Evolutionary conservation across 306 rosid genomes (phyloP).

Genomic region (Ceratonia siliqua): DNA sequence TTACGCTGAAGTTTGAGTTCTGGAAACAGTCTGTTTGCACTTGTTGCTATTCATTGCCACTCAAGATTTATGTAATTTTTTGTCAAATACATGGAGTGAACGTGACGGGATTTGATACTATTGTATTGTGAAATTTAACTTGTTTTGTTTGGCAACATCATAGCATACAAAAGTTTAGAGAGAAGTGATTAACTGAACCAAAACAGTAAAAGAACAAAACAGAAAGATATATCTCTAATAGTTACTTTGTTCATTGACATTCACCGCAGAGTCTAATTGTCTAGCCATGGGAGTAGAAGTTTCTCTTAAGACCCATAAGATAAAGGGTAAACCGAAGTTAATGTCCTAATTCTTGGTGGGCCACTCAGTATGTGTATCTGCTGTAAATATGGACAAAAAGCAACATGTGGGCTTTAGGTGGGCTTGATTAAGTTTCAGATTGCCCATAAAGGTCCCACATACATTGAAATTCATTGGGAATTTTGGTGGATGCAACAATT

Average conservation of each 20-base stretch:
- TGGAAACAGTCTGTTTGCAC: neutral
- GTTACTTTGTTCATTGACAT: neutral
- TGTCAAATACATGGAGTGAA: neutral
- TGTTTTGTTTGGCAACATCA: conserved; percentile 9
- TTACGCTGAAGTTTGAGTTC: conserved; percentile 10
- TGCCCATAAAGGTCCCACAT: conserved; percentile 65
- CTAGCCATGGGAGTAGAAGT: neutral
- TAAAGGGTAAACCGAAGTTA: neutral
- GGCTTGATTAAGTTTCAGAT: conserved; percentile 49
- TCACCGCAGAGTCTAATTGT: neutral
- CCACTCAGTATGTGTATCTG: conserved; percentile 64
- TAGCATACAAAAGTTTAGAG: neutral
- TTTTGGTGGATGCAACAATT: conserved; percentile 14
- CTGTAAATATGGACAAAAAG: conserved; percentile 79
- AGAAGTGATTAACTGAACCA: neutral
- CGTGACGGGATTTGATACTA: conserved; percentile 16
- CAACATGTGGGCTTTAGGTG: conserved; percentile 69
- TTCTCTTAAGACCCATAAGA: conserved; percentile 1
- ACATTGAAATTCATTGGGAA: conserved; percentile 31
- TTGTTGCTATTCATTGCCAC: neutral
- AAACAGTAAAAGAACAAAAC: neutral
- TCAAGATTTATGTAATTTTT: neutral
- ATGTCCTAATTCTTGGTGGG: conserved; percentile 94
- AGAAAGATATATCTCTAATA: neutral
- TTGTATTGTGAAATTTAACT: neutral